A percentile compares a stretch with the other conserved stretches of the same genome.
Evolutionary conservation across 306 rosid species (phyloP).

Genomic region (Vigna radiata): DNA sequence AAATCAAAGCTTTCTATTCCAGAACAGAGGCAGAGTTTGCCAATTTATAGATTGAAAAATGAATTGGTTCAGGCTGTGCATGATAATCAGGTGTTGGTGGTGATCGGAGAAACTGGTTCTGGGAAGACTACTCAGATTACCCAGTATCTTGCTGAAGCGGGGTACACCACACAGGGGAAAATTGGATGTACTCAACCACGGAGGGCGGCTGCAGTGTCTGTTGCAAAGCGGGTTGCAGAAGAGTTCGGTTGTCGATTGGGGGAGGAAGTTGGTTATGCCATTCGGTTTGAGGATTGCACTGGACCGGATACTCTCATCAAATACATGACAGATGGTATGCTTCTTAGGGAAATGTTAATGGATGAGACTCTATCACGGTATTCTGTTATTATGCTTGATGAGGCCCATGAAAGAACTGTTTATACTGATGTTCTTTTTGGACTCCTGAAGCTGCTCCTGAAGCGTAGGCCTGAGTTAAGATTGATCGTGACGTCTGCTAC

Average conservation of each 20-base stretch:
- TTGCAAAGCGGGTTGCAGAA: constrained; percentile 91
- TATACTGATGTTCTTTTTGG: constrained; percentile 90
- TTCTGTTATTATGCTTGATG: constrained; percentile 90
- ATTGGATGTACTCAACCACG: constrained; percentile 96
- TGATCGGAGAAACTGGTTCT: constrained; percentile 92
- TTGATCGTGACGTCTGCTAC: constrained; percentile 92
- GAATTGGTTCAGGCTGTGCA: constrained; percentile 83
- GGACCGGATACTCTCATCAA: constrained; percentile 81
- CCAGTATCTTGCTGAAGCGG: constrained; percentile 89
- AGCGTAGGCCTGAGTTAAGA: constrained; percentile 75
- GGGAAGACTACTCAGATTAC: constrained; percentile 96
- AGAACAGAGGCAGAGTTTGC: constrained; percentile 81
- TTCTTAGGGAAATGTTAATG: constrained; percentile 76
- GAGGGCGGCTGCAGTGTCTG: constrained; percentile 90
- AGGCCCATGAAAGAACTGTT: constrained; percentile 90
- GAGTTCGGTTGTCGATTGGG: constrained; percentile 90
- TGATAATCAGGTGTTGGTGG: constrained; percentile 82
- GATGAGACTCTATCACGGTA: constrained; percentile 79
- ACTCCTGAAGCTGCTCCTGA: constrained; percentile 77
- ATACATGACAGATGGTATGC: constrained; percentile 95
- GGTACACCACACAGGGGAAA: constrained; percentile 78
- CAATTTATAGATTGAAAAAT: constrained; percentile 81
- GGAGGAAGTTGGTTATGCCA: constrained; percentile 90
- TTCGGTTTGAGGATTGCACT: constrained; percentile 90
- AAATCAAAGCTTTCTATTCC: constrained; percentile 87